Conservation (phyloP, 129 eudicot species). For the Flaveria brownii region DNA sequence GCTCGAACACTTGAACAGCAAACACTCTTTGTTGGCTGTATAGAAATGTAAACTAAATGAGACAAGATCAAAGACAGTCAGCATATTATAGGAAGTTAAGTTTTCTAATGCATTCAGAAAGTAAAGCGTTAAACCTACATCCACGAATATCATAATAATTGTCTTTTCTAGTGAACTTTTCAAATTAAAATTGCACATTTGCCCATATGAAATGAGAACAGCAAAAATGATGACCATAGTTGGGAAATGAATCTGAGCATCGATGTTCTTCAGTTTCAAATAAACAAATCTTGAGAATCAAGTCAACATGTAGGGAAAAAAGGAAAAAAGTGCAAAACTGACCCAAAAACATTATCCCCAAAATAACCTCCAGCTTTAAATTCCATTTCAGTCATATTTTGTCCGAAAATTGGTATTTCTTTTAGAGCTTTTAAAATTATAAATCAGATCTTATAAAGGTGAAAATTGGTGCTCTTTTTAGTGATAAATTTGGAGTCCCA, state of each 20-base stretch:
- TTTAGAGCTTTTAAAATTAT: no score
- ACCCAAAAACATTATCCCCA: no score
- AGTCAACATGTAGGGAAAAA: no score
- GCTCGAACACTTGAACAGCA: constrained; percentile 95
- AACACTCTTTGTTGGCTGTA: constrained; percentile 93
- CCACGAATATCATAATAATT: neutral
- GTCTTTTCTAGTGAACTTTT: neutral
- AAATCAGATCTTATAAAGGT: no score
- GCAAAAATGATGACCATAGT: neutral
- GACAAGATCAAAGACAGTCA: neutral
- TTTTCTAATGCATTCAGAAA: neutral
- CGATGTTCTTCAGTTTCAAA: neutral
- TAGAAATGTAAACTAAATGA: constrained; percentile 15
- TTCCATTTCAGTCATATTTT: no score
- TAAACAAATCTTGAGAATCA: neutral
- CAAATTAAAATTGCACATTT: neutral
- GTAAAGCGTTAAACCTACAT: neutral
- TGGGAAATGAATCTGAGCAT: neutral
- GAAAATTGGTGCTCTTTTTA: no score
- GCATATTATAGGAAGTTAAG: neutral
- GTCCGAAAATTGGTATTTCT: no score
- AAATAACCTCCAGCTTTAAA: no score
- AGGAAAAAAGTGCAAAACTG: no score
- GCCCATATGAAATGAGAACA: neutral
- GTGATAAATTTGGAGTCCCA: no score